These are phyloP conservation scores for Fragaria ananassa DNA, from an alignment of 306 rosid genomes.

Conservation along the genomic window DNA sequence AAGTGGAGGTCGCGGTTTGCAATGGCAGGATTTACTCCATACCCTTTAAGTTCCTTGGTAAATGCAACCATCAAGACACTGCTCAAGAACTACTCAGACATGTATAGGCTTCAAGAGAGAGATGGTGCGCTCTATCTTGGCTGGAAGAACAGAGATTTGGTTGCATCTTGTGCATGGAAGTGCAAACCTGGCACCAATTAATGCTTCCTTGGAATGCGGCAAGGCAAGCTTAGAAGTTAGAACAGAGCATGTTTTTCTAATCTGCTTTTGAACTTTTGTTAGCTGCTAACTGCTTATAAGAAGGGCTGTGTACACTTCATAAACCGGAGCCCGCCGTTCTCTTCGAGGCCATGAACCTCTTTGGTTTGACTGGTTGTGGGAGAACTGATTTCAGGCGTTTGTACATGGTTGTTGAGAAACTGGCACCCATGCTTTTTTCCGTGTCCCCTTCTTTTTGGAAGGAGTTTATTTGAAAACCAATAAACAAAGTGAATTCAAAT, in stretches of 20 bases:
- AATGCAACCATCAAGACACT: conserved; percentile 80
- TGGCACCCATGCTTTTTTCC: background rate
- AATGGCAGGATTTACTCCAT: conserved; percentile 94
- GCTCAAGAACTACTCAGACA: conserved; percentile 67
- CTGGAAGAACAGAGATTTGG: conserved; percentile 94
- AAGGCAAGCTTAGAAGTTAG: conserved; percentile 2
- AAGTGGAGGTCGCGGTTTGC: conserved; percentile 79
- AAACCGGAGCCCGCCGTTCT: background rate
- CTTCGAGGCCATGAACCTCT: conserved; percentile 5
- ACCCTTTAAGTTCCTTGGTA: conserved; percentile 83
- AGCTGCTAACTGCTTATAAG: conserved; percentile 17
- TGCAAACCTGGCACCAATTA: conserved; percentile 31
- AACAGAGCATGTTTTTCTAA: background rate
- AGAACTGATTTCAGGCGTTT: conserved; percentile 7
- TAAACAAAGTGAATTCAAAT: conserved; percentile 4
- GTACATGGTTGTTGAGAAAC: background rate
- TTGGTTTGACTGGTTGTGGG: conserved; percentile 7
- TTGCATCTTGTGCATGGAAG: conserved; percentile 97
- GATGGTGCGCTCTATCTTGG: conserved; percentile 91
- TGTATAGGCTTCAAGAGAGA: conserved; percentile 75
- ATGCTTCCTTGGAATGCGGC: background rate
- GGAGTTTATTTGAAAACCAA: background rate
- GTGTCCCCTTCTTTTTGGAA: background rate
- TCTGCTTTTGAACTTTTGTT: background rate
- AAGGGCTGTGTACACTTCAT: conserved; percentile 8